Percentiles rank a stretch among this genome's conserved stretches.
phyloP scores from a whole-genome alignment of 2,329 filamentous ascomycete genomes.

The Colletotrichum sublineola region DNA sequence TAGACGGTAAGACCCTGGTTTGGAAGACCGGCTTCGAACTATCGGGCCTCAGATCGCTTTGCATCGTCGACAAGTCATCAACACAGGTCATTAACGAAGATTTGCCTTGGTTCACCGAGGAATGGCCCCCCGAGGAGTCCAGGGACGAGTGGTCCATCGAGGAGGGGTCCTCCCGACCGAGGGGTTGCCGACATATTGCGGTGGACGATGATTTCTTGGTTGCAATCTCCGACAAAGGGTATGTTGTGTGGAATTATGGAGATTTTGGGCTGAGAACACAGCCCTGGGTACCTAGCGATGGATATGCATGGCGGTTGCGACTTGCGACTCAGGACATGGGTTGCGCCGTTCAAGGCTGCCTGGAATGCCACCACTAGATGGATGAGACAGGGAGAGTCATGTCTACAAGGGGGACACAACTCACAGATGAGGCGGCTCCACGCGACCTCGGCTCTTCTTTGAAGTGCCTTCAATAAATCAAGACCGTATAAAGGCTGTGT shows the following conservation, averaged over 20 bases:
- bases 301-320: neutral
- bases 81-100: conserved; percentile 3
- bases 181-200: neutral
- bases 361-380: no score
- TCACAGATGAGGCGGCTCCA: no score
- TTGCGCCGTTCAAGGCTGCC: neutral
- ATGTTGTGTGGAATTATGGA: conserved; percentile 18
- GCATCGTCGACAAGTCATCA: neutral
- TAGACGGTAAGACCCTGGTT: conserved; percentile 31
- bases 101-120: neutral
- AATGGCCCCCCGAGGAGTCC: no score
- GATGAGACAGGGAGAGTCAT: neutral
- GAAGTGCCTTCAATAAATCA: neutral
- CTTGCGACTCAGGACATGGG: neutral
- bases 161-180: no score
- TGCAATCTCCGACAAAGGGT: neutral
- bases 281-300: neutral
- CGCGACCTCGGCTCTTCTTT: neutral
- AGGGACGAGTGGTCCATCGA: no score
- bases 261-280: neutral
- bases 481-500: neutral
- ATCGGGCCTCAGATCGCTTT: neutral
- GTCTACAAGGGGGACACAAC: neutral
- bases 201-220: conserved; percentile 30
- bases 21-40: neutral